Evolutionary conservation across 257 asterid genomes (phyloP).

Genomic region (Coffea eugenioides): DNA sequence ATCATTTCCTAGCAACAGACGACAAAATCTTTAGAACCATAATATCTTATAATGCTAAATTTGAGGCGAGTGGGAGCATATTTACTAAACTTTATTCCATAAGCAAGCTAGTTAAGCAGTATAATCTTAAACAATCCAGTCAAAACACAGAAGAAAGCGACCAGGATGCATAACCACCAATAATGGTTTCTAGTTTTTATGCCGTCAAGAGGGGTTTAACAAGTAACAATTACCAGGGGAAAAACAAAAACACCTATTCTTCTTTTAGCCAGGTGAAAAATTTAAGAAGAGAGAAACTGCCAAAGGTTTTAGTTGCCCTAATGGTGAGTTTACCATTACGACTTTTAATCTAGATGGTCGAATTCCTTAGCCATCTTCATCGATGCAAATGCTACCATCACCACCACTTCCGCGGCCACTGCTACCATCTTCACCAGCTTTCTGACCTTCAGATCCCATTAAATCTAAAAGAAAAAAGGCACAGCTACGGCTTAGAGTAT

Average conservation of each 20-base stretch:
- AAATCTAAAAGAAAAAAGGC: neutral
- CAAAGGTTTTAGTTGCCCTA: slow-evolving; percentile 34
- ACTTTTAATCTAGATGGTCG: neutral
- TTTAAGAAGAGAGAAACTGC: slow-evolving; percentile 6
- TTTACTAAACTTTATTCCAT: neutral
- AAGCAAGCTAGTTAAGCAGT: neutral
- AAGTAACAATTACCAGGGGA: neutral
- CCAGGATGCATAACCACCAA: neutral
- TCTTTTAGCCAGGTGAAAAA: neutral
- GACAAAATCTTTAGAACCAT: neutral
- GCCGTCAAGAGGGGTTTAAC: neutral
- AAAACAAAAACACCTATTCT: neutral
- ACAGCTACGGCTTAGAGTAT: neutral
- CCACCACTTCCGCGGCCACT: neutral
- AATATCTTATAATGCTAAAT: neutral
- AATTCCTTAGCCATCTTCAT: neutral
- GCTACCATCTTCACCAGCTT: neutral
- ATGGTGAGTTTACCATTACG: slow-evolving; percentile 24
- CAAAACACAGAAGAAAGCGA: neutral
- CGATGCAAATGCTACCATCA: neutral
- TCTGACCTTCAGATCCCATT: slow-evolving; percentile 13
- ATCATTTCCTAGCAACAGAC: neutral
- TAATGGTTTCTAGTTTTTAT: neutral
- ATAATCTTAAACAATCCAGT: too few species aligned
- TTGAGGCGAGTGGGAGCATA: neutral